Evolutionary conservation across 148 eudicot species (phyloP), one percentile per base, ranked within the genome.

Genomic region (Vaccinium myrtillus): DNA sequence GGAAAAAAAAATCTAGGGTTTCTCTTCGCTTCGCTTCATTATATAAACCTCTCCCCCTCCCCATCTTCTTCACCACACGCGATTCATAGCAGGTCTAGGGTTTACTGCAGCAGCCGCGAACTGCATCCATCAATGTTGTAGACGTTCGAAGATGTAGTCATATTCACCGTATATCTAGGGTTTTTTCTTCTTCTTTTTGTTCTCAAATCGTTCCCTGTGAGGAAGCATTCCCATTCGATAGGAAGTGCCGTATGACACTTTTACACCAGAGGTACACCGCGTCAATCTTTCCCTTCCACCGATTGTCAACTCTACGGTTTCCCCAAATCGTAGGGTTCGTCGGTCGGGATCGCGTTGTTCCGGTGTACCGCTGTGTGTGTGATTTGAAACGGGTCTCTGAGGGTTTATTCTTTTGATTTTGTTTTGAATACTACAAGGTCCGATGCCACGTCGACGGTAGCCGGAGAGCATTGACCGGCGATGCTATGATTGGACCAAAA

Each of bases 171-270:
- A 36, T 4, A 2, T 36, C 39, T 36, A 36, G 3, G 39, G 13
- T 2, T 75, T 75, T 43, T 75, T 75, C 14, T 8, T 30, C 6
- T 53, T 79, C 11, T 1, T 8, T 71, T 39, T 0, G 2, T 16
- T 13, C 19, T 3, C 36, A 69, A 69, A 69, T 69, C 15, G 11
- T 11, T 53, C 85, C 93, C 92, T 48, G 78, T 93, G 95, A 93
- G 91, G 94, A 92, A 90, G 87, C 88, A 85, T 79, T 87, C 96
- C 96, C 96, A 88, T 86, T 89, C 83, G 90, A 93, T 93, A 93
- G 96, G 96, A 93, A 93, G 96, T 93, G 96, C 96, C 96, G 96
- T 93, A 90, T 93, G 96, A 93, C 96, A 93, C 94, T 86, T 86
- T 74, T 15, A 82, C 83, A 79, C 86, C 91, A 82, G 88, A 88